Base-by-base conservation (phyloP, 1,284 basidiomycete genomes). In the Rhizoctonia solani region DNA sequence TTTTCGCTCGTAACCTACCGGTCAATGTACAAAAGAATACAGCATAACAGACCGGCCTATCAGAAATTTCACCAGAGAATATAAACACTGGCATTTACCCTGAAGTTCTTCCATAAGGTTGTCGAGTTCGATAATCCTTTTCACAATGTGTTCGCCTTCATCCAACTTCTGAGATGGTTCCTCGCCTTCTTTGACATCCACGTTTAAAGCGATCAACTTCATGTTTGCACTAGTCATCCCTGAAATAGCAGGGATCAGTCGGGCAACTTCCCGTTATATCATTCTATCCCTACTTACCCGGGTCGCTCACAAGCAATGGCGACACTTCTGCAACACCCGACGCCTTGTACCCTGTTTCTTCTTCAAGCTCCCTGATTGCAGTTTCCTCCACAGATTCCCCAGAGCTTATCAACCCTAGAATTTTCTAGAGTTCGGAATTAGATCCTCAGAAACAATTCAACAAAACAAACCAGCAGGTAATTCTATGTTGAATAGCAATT, bases 301-400 rank as follows among this genome's bases (percentile, higher is more conserved):
- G 92, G 78, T 93, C 91, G 71, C 81, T 82, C 44, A 90, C 90
- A 27, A 92, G 75, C 1, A 91, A 75, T 0, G 89, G 85, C 1
- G 90, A 88, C 0, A 86, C 81, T 59, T 90, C 82, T 29, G 87
- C 74, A 37, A 93, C 80, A 41, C 79, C 77, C 71, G 81, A 79
- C n/a, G 83, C 87, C 70, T 81, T 85, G 77, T 89, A 95, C 1
- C 94, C 94, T 0, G 93, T 96, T 77, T 97, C 95, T 78, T 98
- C 95, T 72, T 88, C 81, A 6, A 98, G 82, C 74, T 98, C 95
- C 37, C 94, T 85, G 37, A 93, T 81, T 0, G 92, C 94, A 0
- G 92, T 85, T 66, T 83, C 78, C 76, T 89, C 89, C 0, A 90
- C 81, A 1, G 86, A 85, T 78, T 98, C 89, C 1, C 85, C 85